phyloP scores from a whole-genome alignment of 352 stramenopile species.

The Globisporangium mamillatum region DNA sequence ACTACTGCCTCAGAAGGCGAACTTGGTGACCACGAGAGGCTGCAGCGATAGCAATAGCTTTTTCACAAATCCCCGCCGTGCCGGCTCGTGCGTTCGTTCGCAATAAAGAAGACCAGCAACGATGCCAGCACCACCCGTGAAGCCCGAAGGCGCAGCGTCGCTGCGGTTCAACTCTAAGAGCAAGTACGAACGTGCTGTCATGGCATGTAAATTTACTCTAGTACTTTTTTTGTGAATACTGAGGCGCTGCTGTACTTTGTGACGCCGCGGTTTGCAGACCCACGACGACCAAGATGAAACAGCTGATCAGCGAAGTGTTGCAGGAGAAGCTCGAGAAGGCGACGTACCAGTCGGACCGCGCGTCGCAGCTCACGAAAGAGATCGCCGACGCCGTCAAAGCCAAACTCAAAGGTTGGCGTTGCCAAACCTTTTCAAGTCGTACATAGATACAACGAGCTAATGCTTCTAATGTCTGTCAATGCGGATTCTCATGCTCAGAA shows the following conservation, averaged over 20 bases:
- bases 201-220: neutral
- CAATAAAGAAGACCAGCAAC: too few species aligned
- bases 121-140: constrained; percentile 40
- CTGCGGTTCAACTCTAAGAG: constrained; percentile 59
- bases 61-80: too few species aligned
- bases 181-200: constrained; percentile 23
- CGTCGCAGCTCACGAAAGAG: constrained; percentile 74
- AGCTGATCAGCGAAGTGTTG: constrained; percentile 63
- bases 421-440: too few species aligned
- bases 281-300: constrained; percentile 81
- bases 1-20: too few species aligned
- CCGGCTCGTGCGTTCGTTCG: too few species aligned
- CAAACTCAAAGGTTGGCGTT: constrained; percentile 67
- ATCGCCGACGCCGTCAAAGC: constrained; percentile 85
- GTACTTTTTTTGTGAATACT: neutral
- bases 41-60: too few species aligned
- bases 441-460: too few species aligned
- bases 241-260: neutral
- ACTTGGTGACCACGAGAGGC: too few species aligned
- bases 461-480: neutral
- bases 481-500: constrained; percentile 13
- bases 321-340: constrained; percentile 63
- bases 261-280: constrained; percentile 24
- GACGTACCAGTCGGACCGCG: constrained; percentile 72
- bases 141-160: constrained; percentile 36